Percentiles rank a stretch among this genome's conserved stretches.
These are phyloP conservation scores for Umbellularia californica DNA, from an alignment of 164 flowering plant species.

Conservation along the genomic window DNA sequence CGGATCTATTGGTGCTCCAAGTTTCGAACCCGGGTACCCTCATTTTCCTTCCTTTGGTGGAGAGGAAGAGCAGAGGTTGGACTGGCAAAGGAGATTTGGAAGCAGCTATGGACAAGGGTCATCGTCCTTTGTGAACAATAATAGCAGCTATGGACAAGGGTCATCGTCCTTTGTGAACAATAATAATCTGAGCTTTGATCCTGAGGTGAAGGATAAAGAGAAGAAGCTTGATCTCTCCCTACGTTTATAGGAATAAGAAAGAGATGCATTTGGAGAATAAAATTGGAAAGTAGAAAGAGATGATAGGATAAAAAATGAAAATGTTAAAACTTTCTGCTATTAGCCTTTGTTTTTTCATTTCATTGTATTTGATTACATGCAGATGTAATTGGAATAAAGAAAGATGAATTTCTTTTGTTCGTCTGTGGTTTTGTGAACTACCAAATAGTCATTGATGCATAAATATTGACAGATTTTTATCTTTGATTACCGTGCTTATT, in stretches of 20 bases:
- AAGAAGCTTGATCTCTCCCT: slow-evolving; percentile 35
- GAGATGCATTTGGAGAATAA: too few species aligned
- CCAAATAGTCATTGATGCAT: too few species aligned
- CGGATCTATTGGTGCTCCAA: slow-evolving; percentile 24
- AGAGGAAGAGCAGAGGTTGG: slow-evolving; percentile 32
- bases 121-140: not conserved
- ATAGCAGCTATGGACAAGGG: not conserved
- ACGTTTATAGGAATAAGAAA: slow-evolving; percentile 20
- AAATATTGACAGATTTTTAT: too few species aligned
- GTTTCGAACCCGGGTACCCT: slow-evolving; percentile 16
- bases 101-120: not conserved
- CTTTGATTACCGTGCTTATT: too few species aligned
- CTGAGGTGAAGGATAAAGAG: slow-evolving; percentile 18
- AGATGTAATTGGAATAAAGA: too few species aligned
- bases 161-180: slow-evolving; percentile 1
- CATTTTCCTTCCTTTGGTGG: not conserved
- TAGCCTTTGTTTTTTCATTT: too few species aligned
- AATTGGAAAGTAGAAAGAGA: too few species aligned
- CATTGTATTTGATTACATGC: too few species aligned
- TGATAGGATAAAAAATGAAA: too few species aligned
- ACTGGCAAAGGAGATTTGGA: slow-evolving; percentile 44
- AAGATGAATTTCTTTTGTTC: too few species aligned
- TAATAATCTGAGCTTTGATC: slow-evolving; percentile 8
- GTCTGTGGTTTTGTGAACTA: too few species aligned
- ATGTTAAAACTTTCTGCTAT: too few species aligned